Conservation (phyloP, 306 rosid species). For the Corylus avellana region DNA sequence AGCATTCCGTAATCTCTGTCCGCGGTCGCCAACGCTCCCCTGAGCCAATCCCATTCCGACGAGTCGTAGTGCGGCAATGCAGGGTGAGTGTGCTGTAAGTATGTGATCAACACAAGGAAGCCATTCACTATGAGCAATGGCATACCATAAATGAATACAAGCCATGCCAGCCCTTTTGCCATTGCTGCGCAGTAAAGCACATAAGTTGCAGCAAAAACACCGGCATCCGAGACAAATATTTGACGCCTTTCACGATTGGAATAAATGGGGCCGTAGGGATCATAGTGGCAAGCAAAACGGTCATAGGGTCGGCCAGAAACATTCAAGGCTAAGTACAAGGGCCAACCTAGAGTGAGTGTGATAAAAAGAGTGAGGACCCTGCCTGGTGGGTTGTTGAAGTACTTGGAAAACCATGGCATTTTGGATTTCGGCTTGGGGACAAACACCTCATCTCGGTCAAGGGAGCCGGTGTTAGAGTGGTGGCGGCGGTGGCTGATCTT, state of each 20-base stretch:
- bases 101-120: conserved; percentile 62
- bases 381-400: conserved; percentile 61
- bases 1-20: conserved; percentile 73
- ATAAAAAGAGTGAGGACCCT: conserved; percentile 37
- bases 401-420: conserved; percentile 41
- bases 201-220: conserved; percentile 31
- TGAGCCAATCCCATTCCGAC: conserved; percentile 82
- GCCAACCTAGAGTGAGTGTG: conserved; percentile 73
- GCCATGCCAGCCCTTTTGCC: conserved; percentile 49
- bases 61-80: conserved; percentile 71
- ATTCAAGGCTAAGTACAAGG: conserved; percentile 66
- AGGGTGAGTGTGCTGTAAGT: conserved; percentile 74
- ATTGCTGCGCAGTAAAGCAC: conserved; percentile 38
- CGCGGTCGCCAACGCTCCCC: conserved; percentile 68
- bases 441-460: conserved; percentile 70
- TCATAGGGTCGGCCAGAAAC: conserved; percentile 56
- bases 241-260: conserved; percentile 45
- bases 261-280: conserved; percentile 70
- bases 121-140: conserved; percentile 63
- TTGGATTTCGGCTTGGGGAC: conserved; percentile 60
- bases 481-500: conserved; percentile 75
- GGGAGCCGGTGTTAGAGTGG: conserved; percentile 73
- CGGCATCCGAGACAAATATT: conserved; percentile 49
- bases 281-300: conserved; percentile 57
- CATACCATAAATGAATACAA: conserved; percentile 45